Percentiles rank a stretch among this genome's conserved stretches.
These are phyloP conservation scores for Zoysia matrella DNA, from an alignment of 202 grass and related monocot genomes.

Conservation along the genomic window DNA sequence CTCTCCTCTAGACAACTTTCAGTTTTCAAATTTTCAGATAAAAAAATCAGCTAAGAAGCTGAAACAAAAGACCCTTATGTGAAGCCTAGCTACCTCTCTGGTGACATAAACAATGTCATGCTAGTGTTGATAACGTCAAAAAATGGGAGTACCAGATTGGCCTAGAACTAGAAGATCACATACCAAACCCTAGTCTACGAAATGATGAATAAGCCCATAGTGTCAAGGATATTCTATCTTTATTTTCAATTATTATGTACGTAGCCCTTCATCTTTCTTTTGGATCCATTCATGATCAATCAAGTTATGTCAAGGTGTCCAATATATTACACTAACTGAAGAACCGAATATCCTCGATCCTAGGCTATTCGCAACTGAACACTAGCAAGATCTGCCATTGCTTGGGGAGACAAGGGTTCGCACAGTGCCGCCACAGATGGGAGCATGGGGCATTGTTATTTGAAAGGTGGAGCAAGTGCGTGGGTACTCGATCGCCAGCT, in stretches of 20 bases:
- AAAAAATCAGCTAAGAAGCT: too few relatives aligned
- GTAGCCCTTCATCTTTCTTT: not conserved
- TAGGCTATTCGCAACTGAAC: not conserved
- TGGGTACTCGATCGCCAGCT: not conserved
- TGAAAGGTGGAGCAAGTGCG: not conserved
- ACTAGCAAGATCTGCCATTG: not conserved
- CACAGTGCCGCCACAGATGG: not conserved
- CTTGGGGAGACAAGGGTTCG: slow-evolving; percentile 18
- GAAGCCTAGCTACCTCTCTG: too few relatives aligned
- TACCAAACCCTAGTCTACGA: slow-evolving; percentile 9
- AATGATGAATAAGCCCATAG: not conserved
- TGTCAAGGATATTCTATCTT: not conserved
- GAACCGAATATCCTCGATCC: not conserved
- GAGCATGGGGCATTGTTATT: not conserved
- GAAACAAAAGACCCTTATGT: too few relatives aligned
- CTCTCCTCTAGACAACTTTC: too few relatives aligned
- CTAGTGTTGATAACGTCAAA: not conserved
- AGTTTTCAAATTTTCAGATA: too few relatives aligned
- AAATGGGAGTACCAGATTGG: not conserved
- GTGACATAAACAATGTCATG: too few relatives aligned
- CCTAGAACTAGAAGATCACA: not conserved
- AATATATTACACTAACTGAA: too few relatives aligned
- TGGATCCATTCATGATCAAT: not conserved
- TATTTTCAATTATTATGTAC: slow-evolving; percentile 19
- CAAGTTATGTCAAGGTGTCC: not conserved